Percentiles rank a stretch among this genome's conserved stretches.
These are phyloP conservation scores for Pythium oligandrum DNA, from an alignment of 352 stramenopile genomes.

Conservation along the genomic window DNA sequence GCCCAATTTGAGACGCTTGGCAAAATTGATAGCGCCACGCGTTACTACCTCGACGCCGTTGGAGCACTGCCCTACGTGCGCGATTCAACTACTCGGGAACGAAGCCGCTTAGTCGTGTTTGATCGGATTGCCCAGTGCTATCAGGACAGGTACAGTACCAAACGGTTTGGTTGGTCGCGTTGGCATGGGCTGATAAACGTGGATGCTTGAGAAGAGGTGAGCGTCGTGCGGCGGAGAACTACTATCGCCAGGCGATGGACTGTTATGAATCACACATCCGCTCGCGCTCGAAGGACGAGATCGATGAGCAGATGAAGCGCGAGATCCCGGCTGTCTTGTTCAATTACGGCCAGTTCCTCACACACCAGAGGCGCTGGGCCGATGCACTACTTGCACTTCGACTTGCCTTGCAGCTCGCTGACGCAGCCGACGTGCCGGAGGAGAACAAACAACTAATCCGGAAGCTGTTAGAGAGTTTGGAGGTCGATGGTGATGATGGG, in stretches of 20 bases:
- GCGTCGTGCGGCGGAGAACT: slow-evolving; percentile 28
- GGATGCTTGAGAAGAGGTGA: slow-evolving; percentile 15
- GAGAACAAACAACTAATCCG: slow-evolving; percentile 15
- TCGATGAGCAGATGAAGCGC: slow-evolving; percentile 17
- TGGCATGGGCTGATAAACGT: too few relatives aligned
- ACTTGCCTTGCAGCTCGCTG: slow-evolving; percentile 5
- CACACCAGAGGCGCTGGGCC: slow-evolving; percentile 24
- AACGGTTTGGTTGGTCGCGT: too few relatives aligned
- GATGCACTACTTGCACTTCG: slow-evolving; percentile 14
- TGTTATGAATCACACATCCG: slow-evolving; percentile 18
- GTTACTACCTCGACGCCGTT: slow-evolving; percentile 70
- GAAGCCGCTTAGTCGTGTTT: slow-evolving; percentile 59
- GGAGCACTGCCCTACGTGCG: slow-evolving; percentile 35
- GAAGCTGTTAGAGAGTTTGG: slow-evolving; percentile 3
- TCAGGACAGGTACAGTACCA: slow-evolving; percentile 37
- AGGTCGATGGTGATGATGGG: not conserved
- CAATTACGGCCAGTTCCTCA: slow-evolving; percentile 28
- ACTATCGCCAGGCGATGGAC: slow-evolving; percentile 32
- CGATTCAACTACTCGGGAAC: slow-evolving; percentile 23
- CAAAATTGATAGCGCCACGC: slow-evolving; percentile 34
- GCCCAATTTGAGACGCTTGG: slow-evolving; percentile 65
- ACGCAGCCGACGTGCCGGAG: not conserved
- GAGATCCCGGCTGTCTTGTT: slow-evolving; percentile 25
- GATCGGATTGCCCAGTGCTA: slow-evolving; percentile 79
- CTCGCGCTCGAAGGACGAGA: not conserved